A percentile compares a stretch with the other conserved stretches of the same genome.
Conservation (phyloP, 2,329 filamentous ascomycete genomes). For the Fusarium duplospermum region DNA sequence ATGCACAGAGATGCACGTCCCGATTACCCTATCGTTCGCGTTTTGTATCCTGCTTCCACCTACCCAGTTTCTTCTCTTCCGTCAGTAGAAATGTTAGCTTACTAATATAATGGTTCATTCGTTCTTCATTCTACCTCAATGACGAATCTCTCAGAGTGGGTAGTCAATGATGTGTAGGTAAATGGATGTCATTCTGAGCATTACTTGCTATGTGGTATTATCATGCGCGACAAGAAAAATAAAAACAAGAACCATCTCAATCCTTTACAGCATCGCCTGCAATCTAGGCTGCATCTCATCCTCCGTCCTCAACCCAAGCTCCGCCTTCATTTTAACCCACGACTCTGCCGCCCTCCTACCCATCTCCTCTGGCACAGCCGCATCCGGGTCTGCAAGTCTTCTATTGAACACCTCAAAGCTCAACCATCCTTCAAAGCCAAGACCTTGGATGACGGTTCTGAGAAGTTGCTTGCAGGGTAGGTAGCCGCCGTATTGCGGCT, state of each 20-base stretch:
- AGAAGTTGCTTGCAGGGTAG: constrained; percentile 73
- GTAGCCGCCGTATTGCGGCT: constrained; percentile 72
- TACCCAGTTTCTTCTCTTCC: too few species aligned
- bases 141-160: too few species aligned
- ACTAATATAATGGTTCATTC: too few species aligned
- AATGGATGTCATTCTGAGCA: neutral
- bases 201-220: neutral
- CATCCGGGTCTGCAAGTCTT: constrained; percentile 60
- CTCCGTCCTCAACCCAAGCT: constrained; percentile 48
- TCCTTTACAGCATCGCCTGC: constrained; percentile 49
- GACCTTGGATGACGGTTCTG: constrained; percentile 69
- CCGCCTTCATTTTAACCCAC: constrained; percentile 57
- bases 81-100: too few species aligned
- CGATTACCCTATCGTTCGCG: neutral
- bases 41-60: neutral
- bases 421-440: constrained; percentile 77
- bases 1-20: neutral
- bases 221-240: neutral
- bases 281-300: constrained; percentile 42
- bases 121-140: too few species aligned
- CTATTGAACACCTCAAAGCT: constrained; percentile 75
- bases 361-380: constrained; percentile 70
- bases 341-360: constrained; percentile 67
- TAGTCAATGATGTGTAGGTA: too few species aligned
- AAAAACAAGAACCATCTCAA: neutral